phyloP scores from a whole-genome alignment of 2,329 filamentous ascomycete genomes.

The Pezizomycotina sp. region DNA sequence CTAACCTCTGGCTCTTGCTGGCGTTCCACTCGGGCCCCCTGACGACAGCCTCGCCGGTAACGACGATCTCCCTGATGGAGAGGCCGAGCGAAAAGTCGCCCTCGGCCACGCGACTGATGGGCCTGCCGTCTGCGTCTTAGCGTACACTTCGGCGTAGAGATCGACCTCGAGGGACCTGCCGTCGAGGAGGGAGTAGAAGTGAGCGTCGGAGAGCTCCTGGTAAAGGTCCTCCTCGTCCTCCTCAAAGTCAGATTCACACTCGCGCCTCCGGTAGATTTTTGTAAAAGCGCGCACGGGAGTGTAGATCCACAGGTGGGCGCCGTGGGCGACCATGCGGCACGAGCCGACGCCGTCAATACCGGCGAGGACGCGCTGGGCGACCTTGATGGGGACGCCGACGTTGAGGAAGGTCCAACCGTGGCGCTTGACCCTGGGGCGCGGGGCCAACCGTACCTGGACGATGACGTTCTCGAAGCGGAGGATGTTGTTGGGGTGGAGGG shows the following conservation, averaged over 20 bases:
- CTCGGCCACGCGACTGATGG: conserved; percentile 10
- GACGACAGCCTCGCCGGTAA: conserved; percentile 16
- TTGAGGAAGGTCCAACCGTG: conserved; percentile 20
- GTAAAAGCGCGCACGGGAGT: conserved; percentile 17
- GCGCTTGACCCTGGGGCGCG: conserved; percentile 15
- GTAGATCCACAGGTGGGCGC: conserved; percentile 19
- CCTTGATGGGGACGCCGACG: conserved; percentile 16
- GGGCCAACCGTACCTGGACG: conserved; percentile 17
- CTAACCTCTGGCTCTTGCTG: conserved; percentile 15
- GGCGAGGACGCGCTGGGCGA: conserved; percentile 17
- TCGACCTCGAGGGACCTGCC: conserved; percentile 16
- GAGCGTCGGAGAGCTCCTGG: conserved; percentile 16
- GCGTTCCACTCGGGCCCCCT: conserved; percentile 17
- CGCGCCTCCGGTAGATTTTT: conserved; percentile 19
- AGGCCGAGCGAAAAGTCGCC: conserved; percentile 19
- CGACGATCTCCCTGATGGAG: conserved; percentile 18
- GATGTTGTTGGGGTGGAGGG: conserved; percentile 17
- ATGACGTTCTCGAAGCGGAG: conserved; percentile 19
- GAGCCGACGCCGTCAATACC: conserved; percentile 16
- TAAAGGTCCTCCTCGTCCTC: conserved; percentile 17
- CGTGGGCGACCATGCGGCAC: conserved; percentile 18
- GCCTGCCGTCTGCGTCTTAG: conserved; percentile 14
- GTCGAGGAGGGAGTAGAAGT: conserved; percentile 17
- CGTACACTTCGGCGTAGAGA: conserved; percentile 17
- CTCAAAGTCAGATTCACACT: conserved; percentile 12